Evolutionary conservation across 164 flowering plant genomes (phyloP), one percentile per base, ranked within the genome.

Genomic region (Saururus chinensis): DNA sequence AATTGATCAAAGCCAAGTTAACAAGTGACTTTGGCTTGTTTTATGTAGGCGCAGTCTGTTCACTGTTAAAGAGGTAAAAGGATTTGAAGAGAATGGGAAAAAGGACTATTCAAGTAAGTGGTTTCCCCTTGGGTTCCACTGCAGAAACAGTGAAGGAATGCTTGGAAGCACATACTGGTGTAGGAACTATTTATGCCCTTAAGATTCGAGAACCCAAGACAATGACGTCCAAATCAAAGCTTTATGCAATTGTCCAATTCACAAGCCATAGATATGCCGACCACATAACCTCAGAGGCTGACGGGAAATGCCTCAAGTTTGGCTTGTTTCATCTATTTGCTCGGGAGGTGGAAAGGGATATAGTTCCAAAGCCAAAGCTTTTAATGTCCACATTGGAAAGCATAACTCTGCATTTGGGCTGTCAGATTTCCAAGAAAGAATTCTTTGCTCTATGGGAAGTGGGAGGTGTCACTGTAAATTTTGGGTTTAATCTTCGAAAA

Each of bases 241-340:
- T 64, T 13, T 80, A 62, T 71, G 95, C 88, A n/a, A 71, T 68
- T 63, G 87, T 89, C 21, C 91, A 84, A 68, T 90, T 90, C 65
- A 74, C 70, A 6, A 53, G 52, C 3, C 20, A 19, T 3, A 37
- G 21, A 45, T 10, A 23, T 67, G 83, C 86, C 62, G 79, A 81
- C 1, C 0, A 1, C 0, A 79, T 89, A 3, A 60, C 80, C 23
- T 52, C 71, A 7, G 26, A 24, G 51, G 22, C 19, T n/a, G 49
- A 12, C 49, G 4, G 17, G 17, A 17, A 45, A 8, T 13, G 16
- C 14, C 73, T 87, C 0, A 56, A 56, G 30, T 86, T 70, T 64
- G 82, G 75, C 7, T 24, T 19, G n/a, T 73, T 75, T 21, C 78
- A 70, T 68, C 61, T 87, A 40, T 77, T 68, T 54, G 84, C 76